Percentiles rank a stretch among this genome's conserved stretches.
phyloP scores from a whole-genome alignment of 306 rosid genomes.

The Abrus pulchellus region DNA sequence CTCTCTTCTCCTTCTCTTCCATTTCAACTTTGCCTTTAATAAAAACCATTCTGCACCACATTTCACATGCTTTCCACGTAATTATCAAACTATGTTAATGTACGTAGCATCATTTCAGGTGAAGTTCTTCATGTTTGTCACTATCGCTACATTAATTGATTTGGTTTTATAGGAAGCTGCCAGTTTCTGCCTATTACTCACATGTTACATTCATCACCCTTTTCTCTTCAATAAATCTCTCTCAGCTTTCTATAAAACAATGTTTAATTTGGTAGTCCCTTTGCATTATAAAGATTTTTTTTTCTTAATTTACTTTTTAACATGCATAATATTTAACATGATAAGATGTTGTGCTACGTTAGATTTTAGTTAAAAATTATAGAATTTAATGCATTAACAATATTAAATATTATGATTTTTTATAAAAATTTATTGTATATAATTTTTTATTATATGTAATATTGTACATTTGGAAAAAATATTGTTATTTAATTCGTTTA shows the following conservation, averaged over 20 bases:
- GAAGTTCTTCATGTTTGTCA: constrained; percentile 21
- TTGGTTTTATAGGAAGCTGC: not conserved
- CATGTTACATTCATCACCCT: not conserved
- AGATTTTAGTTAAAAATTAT: too few relatives aligned
- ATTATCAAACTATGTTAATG: not conserved
- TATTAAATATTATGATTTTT: too few relatives aligned
- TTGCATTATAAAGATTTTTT: not conserved
- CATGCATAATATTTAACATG: too few relatives aligned
- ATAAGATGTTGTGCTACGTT: too few relatives aligned
- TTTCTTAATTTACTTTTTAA: too few relatives aligned
- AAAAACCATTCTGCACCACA: not conserved
- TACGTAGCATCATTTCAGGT: not conserved
- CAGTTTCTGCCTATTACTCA: constrained; percentile 2
- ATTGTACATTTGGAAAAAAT: too few relatives aligned
- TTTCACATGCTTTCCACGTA: not conserved
- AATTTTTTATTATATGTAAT: too few relatives aligned
- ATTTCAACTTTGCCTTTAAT: constrained; percentile 20
- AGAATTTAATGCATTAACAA: too few relatives aligned
- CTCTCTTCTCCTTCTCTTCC: not conserved
- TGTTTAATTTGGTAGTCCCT: not conserved
- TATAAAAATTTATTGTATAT: too few relatives aligned
- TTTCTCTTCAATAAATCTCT: not conserved
- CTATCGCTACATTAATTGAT: constrained; percentile 36
- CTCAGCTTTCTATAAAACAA: constrained; percentile 1
- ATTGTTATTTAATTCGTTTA: too few relatives aligned